Evolutionary conservation across 2,329 filamentous ascomycete species (phyloP).

Genomic region (Neocatenulostroma microsporum): DNA sequence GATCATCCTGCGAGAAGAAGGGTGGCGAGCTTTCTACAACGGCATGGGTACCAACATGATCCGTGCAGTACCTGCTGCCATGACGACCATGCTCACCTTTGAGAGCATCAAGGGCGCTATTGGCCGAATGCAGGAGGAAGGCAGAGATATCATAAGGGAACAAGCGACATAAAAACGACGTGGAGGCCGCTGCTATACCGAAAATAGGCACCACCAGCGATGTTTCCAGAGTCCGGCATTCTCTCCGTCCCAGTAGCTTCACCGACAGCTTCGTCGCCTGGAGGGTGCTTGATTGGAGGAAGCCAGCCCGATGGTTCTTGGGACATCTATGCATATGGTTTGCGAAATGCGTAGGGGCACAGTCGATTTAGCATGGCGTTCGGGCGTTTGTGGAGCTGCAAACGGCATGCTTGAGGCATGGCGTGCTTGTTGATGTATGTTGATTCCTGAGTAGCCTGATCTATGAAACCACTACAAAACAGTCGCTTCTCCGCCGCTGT

Average conservation of each 20-base stretch:
- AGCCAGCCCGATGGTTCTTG: neutral
- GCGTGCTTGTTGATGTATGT: neutral
- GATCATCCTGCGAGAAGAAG: slow-evolving; percentile 82
- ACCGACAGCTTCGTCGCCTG: no score
- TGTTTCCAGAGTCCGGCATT: neutral
- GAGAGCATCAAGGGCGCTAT: slow-evolving; percentile 61
- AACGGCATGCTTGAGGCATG: neutral
- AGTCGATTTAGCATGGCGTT: slow-evolving; percentile 6
- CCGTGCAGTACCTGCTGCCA: slow-evolving; percentile 86
- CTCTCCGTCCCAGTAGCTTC: neutral
- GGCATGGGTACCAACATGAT: slow-evolving; percentile 98
- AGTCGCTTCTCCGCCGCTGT: neutral
- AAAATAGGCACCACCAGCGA: neutral
- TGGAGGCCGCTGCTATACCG: neutral
- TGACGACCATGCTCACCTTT: slow-evolving; percentile 96
- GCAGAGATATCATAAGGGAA: slow-evolving; percentile 23
- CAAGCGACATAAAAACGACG: neutral
- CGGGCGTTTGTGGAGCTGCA: slow-evolving; percentile 1
- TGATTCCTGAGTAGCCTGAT: neutral
- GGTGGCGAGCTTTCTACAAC: slow-evolving; percentile 93
- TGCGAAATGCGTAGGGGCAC: neutral
- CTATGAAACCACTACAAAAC: neutral
- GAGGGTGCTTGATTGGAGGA: neutral
- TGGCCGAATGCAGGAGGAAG: slow-evolving; percentile 48
- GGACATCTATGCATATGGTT: neutral